Conservation (phyloP, 2,329 filamentous ascomycete genomes). For the Rosellinia necatrix region DNA sequence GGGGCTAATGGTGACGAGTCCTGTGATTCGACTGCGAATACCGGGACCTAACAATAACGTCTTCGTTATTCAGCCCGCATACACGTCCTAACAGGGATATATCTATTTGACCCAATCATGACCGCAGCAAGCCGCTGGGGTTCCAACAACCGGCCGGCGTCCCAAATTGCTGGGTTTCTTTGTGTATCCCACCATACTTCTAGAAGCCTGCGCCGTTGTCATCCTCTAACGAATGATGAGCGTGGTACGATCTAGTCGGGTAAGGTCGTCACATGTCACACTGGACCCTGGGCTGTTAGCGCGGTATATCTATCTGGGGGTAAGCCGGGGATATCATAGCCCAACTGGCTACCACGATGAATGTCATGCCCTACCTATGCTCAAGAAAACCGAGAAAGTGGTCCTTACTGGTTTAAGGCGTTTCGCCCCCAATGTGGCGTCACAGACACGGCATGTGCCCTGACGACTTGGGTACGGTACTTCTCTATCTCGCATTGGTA, state of each 20-base stretch:
- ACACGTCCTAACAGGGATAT: neutral
- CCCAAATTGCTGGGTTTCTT: constrained; percentile 25
- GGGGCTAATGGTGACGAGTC: neutral
- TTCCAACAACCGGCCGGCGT: constrained; percentile 17
- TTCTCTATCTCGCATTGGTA: neutral
- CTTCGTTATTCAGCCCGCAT: constrained; percentile 10
- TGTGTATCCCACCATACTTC: constrained; percentile 27
- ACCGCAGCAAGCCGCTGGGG: neutral
- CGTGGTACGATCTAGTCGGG: constrained; percentile 3
- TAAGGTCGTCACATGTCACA: constrained; percentile 11
- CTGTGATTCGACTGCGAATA: constrained; percentile 11
- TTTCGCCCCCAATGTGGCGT: neutral
- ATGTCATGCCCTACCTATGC: constrained; percentile 6
- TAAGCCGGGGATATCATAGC: constrained; percentile 19
- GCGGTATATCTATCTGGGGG: constrained; percentile 12
- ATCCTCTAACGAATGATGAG: constrained; percentile 2
- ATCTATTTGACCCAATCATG: constrained; percentile 19
- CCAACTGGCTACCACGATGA: neutral
- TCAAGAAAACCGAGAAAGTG: no score
- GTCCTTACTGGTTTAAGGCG: neutral
- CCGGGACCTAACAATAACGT: neutral
- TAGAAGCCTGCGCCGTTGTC: constrained; percentile 20
- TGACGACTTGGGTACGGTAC: neutral
- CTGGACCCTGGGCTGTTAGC: neutral
- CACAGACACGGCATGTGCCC: constrained; percentile 1